phyloP scores from a whole-genome alignment of 2,329 filamentous ascomycete species.

The Paramyrothecium sp. region DNA sequence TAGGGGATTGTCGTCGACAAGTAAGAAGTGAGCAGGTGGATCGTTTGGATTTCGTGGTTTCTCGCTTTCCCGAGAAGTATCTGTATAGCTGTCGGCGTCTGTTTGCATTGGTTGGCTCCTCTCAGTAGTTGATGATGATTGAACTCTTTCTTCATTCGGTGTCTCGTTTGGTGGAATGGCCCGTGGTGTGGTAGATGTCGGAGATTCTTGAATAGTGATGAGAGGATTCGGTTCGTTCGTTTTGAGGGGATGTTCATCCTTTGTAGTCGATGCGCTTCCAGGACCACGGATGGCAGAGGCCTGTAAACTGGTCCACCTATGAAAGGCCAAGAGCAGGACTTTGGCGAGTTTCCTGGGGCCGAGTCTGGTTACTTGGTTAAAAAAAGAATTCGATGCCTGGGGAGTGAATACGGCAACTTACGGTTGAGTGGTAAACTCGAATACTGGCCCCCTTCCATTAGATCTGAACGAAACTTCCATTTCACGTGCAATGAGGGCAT shows the following conservation, averaged over 20 bases:
- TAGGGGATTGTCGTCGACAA: slow-evolving; percentile 37
- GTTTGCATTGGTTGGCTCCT: no score
- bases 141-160: not conserved
- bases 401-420: slow-evolving; percentile 13
- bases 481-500: slow-evolving; percentile 22
- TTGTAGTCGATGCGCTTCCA: no score
- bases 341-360: slow-evolving; percentile 36
- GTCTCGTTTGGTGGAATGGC: no score
- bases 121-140: not conserved
- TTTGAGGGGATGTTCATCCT: no score
- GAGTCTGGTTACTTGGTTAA: slow-evolving; percentile 15
- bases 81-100: no score
- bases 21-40: slow-evolving; percentile 20
- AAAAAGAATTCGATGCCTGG: not conserved
- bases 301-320: slow-evolving; percentile 19
- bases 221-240: no score
- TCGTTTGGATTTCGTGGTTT: not conserved
- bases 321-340: slow-evolving; percentile 22
- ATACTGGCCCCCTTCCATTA: slow-evolving; percentile 13
- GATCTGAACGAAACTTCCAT: not conserved
- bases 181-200: no score
- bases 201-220: no score
- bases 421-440: slow-evolving; percentile 38
- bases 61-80: no score
- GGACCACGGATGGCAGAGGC: slow-evolving; percentile 1